phyloP scores from a whole-genome alignment of 345 rosid genomes.

The Draba incana region DNA sequence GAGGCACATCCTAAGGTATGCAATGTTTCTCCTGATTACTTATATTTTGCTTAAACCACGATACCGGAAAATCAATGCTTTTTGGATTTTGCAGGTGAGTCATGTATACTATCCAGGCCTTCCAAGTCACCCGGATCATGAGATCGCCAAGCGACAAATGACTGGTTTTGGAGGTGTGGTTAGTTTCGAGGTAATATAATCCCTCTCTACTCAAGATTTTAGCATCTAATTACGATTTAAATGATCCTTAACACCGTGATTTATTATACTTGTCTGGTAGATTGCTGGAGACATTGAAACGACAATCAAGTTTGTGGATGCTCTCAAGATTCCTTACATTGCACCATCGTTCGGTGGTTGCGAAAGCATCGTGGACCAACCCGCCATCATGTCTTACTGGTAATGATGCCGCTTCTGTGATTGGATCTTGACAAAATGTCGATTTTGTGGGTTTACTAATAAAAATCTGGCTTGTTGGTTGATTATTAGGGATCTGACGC shows the following conservation, averaged over 20 bases:
- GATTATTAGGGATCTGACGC: slow-evolving; percentile 77
- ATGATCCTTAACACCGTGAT: slow-evolving; percentile 25
- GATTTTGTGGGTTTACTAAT: slow-evolving; percentile 1
- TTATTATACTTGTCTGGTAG: slow-evolving; percentile 38
- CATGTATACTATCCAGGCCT: slow-evolving; percentile 91
- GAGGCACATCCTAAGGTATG: slow-evolving; percentile 99
- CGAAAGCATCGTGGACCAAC: slow-evolving; percentile 98
- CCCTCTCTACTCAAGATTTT: neutral
- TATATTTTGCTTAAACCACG: neutral
- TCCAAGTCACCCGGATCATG: slow-evolving; percentile 92
- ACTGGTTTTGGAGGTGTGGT: slow-evolving; percentile 98
- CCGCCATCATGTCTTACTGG: slow-evolving; percentile 99
- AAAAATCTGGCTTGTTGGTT: neutral
- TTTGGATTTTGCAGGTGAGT: slow-evolving; percentile 60
- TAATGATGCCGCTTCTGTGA: slow-evolving; percentile 29
- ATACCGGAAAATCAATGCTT: neutral
- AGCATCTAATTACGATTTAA: neutral
- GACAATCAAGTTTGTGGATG: slow-evolving; percentile 80
- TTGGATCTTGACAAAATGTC: neutral
- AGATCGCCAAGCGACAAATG: slow-evolving; percentile 92
- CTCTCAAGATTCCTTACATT: slow-evolving; percentile 90
- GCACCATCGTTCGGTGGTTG: slow-evolving; percentile 99
- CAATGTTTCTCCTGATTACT: neutral
- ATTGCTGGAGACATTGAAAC: slow-evolving; percentile 75
- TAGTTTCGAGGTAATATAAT: slow-evolving; percentile 83